Evolutionary conservation across 1,284 basidiomycete species (phyloP), one percentile per base, ranked within the genome.

Genomic region (Wallemia mellicola): DNA sequence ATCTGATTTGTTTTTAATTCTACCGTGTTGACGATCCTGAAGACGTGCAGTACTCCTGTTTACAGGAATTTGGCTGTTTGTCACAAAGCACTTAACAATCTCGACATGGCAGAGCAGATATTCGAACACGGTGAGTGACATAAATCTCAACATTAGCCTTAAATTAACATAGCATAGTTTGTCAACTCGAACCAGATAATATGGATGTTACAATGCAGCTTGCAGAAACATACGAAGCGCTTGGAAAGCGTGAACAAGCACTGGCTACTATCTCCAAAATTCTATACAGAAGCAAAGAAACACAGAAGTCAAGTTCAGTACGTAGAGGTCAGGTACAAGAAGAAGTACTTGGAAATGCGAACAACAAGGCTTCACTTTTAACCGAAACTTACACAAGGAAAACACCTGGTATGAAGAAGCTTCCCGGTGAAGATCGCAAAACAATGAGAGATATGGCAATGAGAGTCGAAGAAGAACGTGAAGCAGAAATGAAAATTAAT

Each of bases 161-260:
- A n/a, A 54, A 28, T 32, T 32, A 9, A 32, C 30, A 19, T 19
- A 32, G 9, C 30, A 32, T n/a, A 48, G 38, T 48, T n/a, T 48
- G 38, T 48, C 14, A 11, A 48, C 38, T 48, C 38, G 81, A 87
- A 66, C 80, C 83, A 0, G 74, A 76, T 1, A 78, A 86, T 64
- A 78, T 80, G 63, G 83, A 89, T 27, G 81, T 81, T 5, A 86
- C 86, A 68, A 81, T 89, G 76, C 82, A 83, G 63, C 75, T 95
- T 0, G 91, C 91, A 0, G 84, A 86, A 62, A 79, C 91, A 22
- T 86, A 86, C 63, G 92, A 96, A 68, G 69, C 71, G 22, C 70
- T 83, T 63, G 80, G 82, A 54, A 78, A 88, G 64, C 80, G 83
- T 2, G 74, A 81, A 19, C 82, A 82, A 66, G 91, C 91, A 0